A percentile compares a stretch with the other conserved stretches of the same genome.
phyloP scores from a whole-genome alignment of 148 eudicot species.

The Fagopyrum esculentum region DNA sequence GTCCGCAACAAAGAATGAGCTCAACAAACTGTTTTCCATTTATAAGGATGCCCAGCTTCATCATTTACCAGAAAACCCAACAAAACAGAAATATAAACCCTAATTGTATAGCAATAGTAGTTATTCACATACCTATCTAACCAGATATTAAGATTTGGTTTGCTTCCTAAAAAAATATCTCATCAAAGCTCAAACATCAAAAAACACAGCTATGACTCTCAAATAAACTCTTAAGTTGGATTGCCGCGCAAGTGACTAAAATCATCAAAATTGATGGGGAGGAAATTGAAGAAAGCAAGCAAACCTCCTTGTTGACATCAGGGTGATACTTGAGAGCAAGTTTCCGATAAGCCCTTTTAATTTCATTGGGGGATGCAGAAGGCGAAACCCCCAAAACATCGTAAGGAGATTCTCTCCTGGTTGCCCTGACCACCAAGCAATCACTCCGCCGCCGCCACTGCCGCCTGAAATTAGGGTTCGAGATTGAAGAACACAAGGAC shows the following conservation, averaged over 20 bases:
- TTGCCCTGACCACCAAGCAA: slow-evolving; percentile 27
- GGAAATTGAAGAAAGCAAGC: background rate
- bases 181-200: background rate
- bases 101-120: background rate
- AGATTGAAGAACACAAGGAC: background rate
- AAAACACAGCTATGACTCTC: background rate
- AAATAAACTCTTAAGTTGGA: background rate
- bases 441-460: slow-evolving; percentile 12
- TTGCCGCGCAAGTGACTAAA: background rate
- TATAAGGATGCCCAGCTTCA: background rate
- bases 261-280: background rate
- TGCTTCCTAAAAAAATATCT: background rate
- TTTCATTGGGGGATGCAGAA: slow-evolving; percentile 56
- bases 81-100: background rate
- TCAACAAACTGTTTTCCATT: background rate
- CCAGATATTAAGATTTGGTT: background rate
- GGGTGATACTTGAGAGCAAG: slow-evolving; percentile 95
- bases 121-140: background rate
- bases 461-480: slow-evolving; percentile 16
- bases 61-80: background rate
- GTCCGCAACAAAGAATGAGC: background rate
- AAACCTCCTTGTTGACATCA: slow-evolving; percentile 94
- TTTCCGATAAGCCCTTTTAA: slow-evolving; percentile 93
- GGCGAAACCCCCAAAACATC: slow-evolving; percentile 85
- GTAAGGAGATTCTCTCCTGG: slow-evolving; percentile 69